Base-by-base conservation (phyloP, 2,329 filamentous ascomycete species). In the Neofusicoccum kwambonambiense region DNA sequence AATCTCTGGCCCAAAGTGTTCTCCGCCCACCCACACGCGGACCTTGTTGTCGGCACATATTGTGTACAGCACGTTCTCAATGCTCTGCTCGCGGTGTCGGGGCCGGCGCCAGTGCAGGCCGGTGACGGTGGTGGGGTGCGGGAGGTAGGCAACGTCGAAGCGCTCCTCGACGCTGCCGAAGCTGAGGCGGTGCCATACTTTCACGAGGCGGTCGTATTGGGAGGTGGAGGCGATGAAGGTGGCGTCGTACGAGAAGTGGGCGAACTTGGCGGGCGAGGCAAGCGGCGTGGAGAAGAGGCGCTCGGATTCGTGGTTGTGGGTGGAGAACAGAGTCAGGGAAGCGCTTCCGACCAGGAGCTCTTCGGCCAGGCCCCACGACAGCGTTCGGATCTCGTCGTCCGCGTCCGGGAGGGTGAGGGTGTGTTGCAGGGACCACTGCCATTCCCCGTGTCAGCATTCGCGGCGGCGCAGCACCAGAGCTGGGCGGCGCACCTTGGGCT, bases 11-110 rank as follows among this genome's bases (percentile, higher is more conserved):
- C 88, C 86, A 70, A 90, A 86, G 42, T 87, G 84, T 67, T 96
- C 91, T 4, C 87, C 88, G 8, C 89, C 85, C 0, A 90, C 89
- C 94, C 94, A 99, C 45, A 97, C 85, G 51, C 93, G 87, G 67
- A 98, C 80, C 57, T 89, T 82, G 65, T 90, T 88, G 74, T 99
- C 95, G 13, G 87, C 84, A 70, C 92, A 96, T 68, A 93, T 87
- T 0, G 95, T 97, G 74, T 97, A 98, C 1, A 99, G 83, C 0
- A 96, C 89, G 76, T 97, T 95, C 44, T 95, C 90, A 64, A 90
- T 86, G 5, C 87, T 88, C 73, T 96, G 91, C 41, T 94, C 91
- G 13, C 87, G 80, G 72, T 95, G 87, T 67, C 87, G 86, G 5
- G 92, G 91, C 67, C 87, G 87, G 52, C 92, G 89, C 96, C 96